phyloP scores from a whole-genome alignment of 2,329 filamentous ascomycete genomes.

The Teratosphaeria zuluensis region DNA sequence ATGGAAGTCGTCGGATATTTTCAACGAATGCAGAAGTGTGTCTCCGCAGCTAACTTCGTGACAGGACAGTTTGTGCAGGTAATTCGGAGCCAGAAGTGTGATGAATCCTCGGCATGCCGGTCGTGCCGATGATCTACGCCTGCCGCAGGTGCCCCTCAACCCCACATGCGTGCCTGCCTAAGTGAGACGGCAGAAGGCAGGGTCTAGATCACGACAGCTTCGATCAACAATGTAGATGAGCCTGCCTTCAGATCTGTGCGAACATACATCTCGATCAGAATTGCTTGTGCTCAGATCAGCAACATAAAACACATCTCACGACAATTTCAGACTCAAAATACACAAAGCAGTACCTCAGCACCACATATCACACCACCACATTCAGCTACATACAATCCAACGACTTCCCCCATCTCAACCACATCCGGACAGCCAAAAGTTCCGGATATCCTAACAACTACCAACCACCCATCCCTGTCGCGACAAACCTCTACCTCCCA shows the following conservation, averaged over 20 bases:
- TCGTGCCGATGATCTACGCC: not conserved
- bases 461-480: constrained; percentile 3
- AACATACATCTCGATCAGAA: not conserved
- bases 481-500: not conserved
- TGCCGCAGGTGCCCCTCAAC: not conserved
- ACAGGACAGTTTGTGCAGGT: no score
- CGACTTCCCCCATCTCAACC: not conserved
- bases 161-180: not conserved
- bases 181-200: not conserved
- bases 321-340: not conserved
- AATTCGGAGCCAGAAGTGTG: not conserved
- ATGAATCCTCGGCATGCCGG: not conserved
- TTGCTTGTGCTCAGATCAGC: not conserved
- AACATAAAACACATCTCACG: not conserved
- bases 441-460: constrained; percentile 1
- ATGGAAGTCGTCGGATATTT: not conserved
- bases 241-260: not conserved
- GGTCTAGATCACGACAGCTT: not conserved
- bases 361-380: not conserved
- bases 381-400: not conserved
- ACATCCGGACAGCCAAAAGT: not conserved
- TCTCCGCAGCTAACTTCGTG: not conserved
- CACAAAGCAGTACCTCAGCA: not conserved
- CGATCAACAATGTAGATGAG: not conserved
- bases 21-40: not conserved